phyloP scores from a whole-genome alignment of 345 rosid species.

The Citrus unshiu region DNA sequence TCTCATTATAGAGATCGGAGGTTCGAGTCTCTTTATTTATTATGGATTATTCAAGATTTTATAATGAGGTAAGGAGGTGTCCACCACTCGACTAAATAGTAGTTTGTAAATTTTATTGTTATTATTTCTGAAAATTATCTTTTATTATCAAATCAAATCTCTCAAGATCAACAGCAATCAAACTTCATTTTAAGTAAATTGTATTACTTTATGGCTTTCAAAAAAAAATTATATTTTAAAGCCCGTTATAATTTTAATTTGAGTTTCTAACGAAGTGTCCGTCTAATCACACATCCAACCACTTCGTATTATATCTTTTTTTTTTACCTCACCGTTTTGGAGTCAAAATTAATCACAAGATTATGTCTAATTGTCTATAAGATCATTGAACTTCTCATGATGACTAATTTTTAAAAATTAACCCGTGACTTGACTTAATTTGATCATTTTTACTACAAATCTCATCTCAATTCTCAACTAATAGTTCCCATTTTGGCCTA shows the following conservation, averaged over 20 bases:
- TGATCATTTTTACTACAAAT: not conserved
- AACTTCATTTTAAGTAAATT: no score
- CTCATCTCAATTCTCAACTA: not conserved
- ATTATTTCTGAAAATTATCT: no score
- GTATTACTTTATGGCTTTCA: no score
- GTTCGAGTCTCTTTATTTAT: no score
- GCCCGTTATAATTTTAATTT: not conserved
- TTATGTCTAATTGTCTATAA: not conserved
- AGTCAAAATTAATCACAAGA: not conserved
- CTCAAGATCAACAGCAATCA: no score
- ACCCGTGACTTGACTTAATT: not conserved
- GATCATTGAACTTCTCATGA: not conserved
- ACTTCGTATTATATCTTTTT: not conserved
- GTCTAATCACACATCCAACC: not conserved
- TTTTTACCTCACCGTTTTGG: not conserved
- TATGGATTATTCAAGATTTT: no score
- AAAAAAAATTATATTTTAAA: not conserved
- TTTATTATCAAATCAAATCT: no score
- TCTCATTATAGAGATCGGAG: no score
- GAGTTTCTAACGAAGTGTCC: not conserved
- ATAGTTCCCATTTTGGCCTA: not conserved
- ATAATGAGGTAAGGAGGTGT: no score
- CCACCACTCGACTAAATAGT: no score
- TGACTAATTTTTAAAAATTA: not conserved
- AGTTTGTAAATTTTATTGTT: no score